Evolutionary conservation across 2,329 filamentous ascomycete species (phyloP).

Genomic region (Colletotrichum musae): DNA sequence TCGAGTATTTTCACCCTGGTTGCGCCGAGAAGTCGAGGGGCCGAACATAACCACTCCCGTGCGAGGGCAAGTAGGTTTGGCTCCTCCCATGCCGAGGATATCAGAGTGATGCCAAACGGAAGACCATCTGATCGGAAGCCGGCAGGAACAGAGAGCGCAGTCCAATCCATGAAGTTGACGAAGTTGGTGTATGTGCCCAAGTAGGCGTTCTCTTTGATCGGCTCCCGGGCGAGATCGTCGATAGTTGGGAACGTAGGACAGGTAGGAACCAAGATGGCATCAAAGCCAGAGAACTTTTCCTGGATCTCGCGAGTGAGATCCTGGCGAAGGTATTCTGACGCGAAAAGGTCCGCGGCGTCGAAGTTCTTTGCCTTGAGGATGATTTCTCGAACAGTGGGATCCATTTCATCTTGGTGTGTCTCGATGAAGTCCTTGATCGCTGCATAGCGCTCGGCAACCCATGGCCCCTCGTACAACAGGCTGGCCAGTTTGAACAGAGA

Average conservation of each 20-base stretch:
- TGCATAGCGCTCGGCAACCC: constrained; percentile 70
- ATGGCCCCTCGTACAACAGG: constrained; percentile 70
- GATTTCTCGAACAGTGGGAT: constrained; percentile 53
- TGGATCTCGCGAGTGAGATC: constrained; percentile 59
- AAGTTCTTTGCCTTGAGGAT: constrained; percentile 56
- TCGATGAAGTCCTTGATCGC: constrained; percentile 64
- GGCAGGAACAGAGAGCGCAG: constrained; percentile 67
- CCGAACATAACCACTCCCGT: constrained; percentile 46
- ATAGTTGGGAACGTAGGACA: constrained; percentile 67
- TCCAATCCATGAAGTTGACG: constrained; percentile 73
- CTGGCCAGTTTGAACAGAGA: constrained; percentile 66
- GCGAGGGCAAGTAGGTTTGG: constrained; percentile 48
- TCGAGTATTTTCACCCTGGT: constrained; percentile 43
- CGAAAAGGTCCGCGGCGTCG: constrained; percentile 62
- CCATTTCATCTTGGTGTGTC: constrained; percentile 48
- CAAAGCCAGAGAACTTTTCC: constrained; percentile 56
- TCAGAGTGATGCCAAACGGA: constrained; percentile 56
- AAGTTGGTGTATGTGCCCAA: constrained; percentile 72
- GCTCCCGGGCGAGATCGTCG: constrained; percentile 64
- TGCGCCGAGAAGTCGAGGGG: constrained; percentile 46
- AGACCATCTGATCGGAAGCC: constrained; percentile 55
- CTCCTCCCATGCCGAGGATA: constrained; percentile 54
- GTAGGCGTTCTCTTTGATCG: constrained; percentile 67
- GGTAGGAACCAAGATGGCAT: constrained; percentile 70
- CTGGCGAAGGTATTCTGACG: constrained; percentile 54